Evolutionary conservation across 108 stramenopile species (phyloP).

Genomic region (Cyclotella cryptica): DNA sequence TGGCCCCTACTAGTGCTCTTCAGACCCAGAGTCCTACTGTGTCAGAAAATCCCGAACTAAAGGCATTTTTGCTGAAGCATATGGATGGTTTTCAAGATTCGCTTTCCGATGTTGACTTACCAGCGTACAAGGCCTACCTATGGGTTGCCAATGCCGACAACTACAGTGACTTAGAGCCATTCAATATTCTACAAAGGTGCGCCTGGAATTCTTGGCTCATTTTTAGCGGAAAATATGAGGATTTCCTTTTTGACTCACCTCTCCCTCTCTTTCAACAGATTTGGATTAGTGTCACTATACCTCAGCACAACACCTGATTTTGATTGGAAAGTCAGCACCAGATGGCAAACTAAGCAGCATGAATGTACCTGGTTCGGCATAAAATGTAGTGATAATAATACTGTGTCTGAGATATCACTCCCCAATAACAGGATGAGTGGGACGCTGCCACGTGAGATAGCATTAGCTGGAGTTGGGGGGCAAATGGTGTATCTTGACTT

Average conservation of each 20-base stretch:
- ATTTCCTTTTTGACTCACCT: neutral
- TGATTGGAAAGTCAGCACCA: constrained; percentile 33
- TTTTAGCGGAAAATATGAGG: neutral
- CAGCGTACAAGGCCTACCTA: constrained; percentile 34
- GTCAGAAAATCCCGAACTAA: constrained; percentile 26
- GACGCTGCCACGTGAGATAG: constrained; percentile 38
- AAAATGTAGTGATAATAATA: constrained; percentile 27
- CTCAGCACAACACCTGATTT: constrained; percentile 29
- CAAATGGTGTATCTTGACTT: constrained; percentile 33
- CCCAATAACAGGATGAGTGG: constrained; percentile 45
- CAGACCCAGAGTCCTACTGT: neutral
- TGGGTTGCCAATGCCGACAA: constrained; percentile 33
- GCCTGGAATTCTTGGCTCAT: neutral
- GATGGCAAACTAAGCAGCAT: constrained; percentile 34
- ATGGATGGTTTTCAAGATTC: constrained; percentile 33
- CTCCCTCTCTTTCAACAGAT: neutral
- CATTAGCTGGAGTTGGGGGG: constrained; percentile 37
- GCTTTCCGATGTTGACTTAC: constrained; percentile 16
- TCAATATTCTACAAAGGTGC: constrained; percentile 33
- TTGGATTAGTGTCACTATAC: constrained; percentile 36
- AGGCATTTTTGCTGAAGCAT: constrained; percentile 25
- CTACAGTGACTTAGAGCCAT: constrained; percentile 19
- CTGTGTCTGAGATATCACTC: constrained; percentile 39
- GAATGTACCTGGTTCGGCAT: constrained; percentile 52
- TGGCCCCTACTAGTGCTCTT: neutral